Evolutionary conservation across 2,329 filamentous ascomycete genomes (phyloP).

Genomic region (Biscogniauxia sp.): DNA sequence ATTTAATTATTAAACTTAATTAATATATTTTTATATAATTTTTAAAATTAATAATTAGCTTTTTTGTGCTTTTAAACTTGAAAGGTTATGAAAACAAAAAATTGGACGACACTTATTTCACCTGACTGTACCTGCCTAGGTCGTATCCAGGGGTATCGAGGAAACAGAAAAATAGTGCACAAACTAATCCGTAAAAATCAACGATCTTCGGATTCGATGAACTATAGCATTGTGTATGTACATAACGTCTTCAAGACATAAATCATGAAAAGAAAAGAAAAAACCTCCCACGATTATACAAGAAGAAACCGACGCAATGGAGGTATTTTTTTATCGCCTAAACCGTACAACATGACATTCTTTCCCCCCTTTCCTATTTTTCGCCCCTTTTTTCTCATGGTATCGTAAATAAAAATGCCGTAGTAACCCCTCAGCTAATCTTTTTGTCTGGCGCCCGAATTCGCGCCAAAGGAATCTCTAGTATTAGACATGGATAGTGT

Average conservation of each 20-base stretch:
- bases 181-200: not conserved
- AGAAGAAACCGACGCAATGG: not conserved
- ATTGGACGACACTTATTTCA: too few species aligned
- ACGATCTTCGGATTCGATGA: not conserved
- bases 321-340: not conserved
- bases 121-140: too few species aligned
- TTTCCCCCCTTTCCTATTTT: not conserved
- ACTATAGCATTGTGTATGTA: not conserved
- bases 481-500: not conserved
- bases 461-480: not conserved
- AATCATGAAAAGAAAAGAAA: not conserved
- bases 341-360: not conserved
- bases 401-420: conserved; percentile 19
- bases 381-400: conserved; percentile 3
- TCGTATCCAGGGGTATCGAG: not conserved
- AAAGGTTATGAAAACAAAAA: too few species aligned
- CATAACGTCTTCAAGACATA: not conserved
- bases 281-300: not conserved
- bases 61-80: too few species aligned
- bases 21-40: too few species aligned
- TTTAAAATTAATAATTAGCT: too few species aligned
- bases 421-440: not conserved
- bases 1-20: too few species aligned
- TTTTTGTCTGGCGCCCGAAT: not conserved
- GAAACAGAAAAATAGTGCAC: too few species aligned